A percentile compares a stretch with the other conserved stretches of the same genome.
phyloP scores from a whole-genome alignment of 306 rosid genomes.

The Mimosa pudica region DNA sequence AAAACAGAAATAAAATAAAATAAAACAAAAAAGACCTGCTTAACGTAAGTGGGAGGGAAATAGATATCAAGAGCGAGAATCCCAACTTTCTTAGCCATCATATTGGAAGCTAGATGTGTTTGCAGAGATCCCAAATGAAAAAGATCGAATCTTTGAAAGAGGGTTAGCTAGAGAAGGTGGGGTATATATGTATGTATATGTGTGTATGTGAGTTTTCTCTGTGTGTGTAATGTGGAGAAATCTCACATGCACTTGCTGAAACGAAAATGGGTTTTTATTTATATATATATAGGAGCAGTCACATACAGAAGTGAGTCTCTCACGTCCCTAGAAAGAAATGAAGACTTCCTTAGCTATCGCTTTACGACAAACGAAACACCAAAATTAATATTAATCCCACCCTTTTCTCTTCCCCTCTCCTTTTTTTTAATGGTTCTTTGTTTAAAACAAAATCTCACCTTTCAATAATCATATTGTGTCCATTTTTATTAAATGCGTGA shows the following conservation, averaged over 20 bases:
- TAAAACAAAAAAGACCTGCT: constrained; percentile 74
- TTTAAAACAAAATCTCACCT: no score
- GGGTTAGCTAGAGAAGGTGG: neutral
- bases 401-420: neutral
- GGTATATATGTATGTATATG: neutral
- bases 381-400: neutral
- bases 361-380: neutral
- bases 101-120: neutral
- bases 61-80: constrained; percentile 93
- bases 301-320: neutral
- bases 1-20: neutral
- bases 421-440: neutral
- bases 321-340: constrained; percentile 10
- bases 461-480: no score
- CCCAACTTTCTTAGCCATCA: constrained; percentile 86
- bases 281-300: neutral
- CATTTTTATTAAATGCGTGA: no score
- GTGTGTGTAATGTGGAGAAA: neutral
- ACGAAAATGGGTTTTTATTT: no score
- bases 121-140: constrained; percentile 1
- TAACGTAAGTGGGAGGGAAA: constrained; percentile 83
- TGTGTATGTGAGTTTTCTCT: neutral
- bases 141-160: neutral
- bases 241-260: constrained; percentile 34
- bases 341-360: constrained; percentile 18